Evolutionary conservation across 352 stramenopile genomes (phyloP), one percentile per base, ranked within the genome.

Genomic region (Pythium diclinum): DNA sequence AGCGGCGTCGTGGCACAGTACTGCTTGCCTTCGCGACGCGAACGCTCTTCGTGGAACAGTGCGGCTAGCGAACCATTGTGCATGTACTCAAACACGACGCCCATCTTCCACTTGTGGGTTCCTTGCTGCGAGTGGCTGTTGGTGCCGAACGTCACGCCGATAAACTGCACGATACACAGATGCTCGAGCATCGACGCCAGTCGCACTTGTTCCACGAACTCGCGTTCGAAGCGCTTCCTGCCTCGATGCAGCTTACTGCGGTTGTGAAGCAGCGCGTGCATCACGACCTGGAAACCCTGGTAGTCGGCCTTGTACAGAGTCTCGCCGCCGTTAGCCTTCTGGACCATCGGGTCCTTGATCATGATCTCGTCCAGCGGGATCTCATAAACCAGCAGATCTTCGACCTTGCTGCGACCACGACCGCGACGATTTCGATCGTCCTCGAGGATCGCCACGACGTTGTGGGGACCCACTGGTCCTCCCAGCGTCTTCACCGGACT

Each of bases 41-140:
- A 75, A 9, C 79, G 77, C 49, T 92, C 81, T 0, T 74, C 32
- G 56, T 82, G 71, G 55, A 89, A 92, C 69, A 90, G 77, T 2
- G 69, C 34, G 3, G 80, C 75, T 5, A 92, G 71, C 47, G 83
- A 88, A 9, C 83, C 83, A 56, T 76, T 61, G 25, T 83, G 72
- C 83, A 92, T 92, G 68, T 79, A 89, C 76, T 92, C 83, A 38
- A 92, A 89, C 42, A 92, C 79, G 2, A 81, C 83, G 7, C 77
- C 83, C 16, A 92, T 69, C 40, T 85, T 79, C 83, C 83, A 92
- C 7, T 77, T 69, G 8, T 30, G 73, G 0, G 76, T 59, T 38
- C 51, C 60, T 10, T 55, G 46, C 42, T 79, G 56, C 62, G 76
- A 34, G 48, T 74, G 42, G 40, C 69, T 81, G 21, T 69, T 78